These are phyloP conservation scores for Thielaviopsis populi DNA, from an alignment of 2,329 filamentous ascomycete genomes.

Conservation along the genomic window DNA sequence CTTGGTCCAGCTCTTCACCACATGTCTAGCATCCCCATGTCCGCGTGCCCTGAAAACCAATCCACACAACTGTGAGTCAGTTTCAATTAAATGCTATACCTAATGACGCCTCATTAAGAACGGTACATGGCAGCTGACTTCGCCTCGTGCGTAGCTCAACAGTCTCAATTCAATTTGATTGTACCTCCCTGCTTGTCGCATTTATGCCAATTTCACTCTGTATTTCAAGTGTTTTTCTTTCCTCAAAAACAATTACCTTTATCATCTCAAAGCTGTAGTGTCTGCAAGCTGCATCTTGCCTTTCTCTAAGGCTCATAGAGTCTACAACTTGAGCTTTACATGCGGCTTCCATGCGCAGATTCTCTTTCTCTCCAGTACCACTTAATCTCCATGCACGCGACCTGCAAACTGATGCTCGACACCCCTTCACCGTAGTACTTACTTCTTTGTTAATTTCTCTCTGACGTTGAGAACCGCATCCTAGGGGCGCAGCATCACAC, in stretches of 20 bases:
- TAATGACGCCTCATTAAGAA: no score
- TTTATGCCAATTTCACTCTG: no score
- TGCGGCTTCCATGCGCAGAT: not conserved
- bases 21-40: no score
- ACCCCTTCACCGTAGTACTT: not conserved
- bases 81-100: not conserved
- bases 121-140: no score
- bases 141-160: not conserved
- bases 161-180: not conserved
- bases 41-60: not conserved
- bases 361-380: not conserved
- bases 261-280: not conserved
- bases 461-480: not conserved
- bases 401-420: not conserved
- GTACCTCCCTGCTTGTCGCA: no score
- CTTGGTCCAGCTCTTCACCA: no score
- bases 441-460: not conserved
- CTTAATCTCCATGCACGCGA: not conserved
- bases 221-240: not conserved
- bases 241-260: not conserved
- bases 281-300: not conserved
- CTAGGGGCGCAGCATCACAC: not conserved
- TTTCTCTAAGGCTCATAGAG: no score
- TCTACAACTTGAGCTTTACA: not conserved
- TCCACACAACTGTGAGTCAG: not conserved